Percentiles rank a stretch among this genome's conserved stretches.
Evolutionary conservation across 352 stramenopile species (phyloP).

Genomic region (Phytophthora syringae): DNA sequence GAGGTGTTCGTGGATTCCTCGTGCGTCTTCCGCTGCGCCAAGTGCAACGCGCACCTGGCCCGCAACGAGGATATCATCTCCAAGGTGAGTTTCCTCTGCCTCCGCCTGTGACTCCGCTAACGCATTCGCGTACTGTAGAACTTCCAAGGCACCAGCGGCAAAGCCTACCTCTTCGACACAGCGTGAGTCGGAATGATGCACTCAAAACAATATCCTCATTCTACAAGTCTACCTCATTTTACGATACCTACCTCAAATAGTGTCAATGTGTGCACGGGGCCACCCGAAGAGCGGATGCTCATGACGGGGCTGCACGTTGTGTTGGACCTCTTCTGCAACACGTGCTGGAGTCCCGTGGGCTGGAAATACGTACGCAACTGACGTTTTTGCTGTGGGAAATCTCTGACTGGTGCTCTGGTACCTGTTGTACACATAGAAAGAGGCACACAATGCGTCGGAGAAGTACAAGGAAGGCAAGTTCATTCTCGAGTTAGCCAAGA

Average conservation of each 20-base stretch:
- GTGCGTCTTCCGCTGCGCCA: constrained; percentile 90
- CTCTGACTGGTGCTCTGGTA: not conserved
- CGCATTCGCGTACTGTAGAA: constrained; percentile 49
- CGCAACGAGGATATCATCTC: constrained; percentile 95
- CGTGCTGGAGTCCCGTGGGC: constrained; percentile 90
- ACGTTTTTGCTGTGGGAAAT: constrained; percentile 2
- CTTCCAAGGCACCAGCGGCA: constrained; percentile 83
- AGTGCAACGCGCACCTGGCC: constrained; percentile 93
- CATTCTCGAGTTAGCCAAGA: constrained; percentile 96
- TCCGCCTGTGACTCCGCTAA: not conserved
- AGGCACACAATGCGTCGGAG: constrained; percentile 92
- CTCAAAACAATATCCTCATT: not conserved
- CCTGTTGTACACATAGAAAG: constrained; percentile 56
- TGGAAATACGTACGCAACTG: constrained; percentile 91
- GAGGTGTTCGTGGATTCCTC: constrained; percentile 92
- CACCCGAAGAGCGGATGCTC: constrained; percentile 91
- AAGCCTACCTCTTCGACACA: constrained; percentile 94
- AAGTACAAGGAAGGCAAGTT: constrained; percentile 98
- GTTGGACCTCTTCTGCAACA: constrained; percentile 94
- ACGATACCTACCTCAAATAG: constrained; percentile 18
- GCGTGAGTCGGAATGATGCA: constrained; percentile 56
- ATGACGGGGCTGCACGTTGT: constrained; percentile 96
- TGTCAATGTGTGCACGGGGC: constrained; percentile 90
- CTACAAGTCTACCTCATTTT: constrained; percentile 1
- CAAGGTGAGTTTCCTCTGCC: constrained; percentile 62